phyloP scores from a whole-genome alignment of 352 stramenopile species.

The Nothophytophthora sp. region DNA sequence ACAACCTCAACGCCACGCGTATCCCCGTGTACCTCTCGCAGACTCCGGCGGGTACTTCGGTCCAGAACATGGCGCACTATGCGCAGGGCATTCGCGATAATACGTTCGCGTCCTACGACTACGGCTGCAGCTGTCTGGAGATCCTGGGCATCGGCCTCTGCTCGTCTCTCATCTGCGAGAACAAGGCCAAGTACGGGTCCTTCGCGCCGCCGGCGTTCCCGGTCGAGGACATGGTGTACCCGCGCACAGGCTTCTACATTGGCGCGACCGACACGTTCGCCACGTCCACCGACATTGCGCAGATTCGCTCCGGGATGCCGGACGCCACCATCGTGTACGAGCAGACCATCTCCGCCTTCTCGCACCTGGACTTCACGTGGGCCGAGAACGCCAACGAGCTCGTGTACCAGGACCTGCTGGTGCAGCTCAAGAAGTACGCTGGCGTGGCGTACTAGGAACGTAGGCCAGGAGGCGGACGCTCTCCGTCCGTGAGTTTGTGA shows the following conservation, averaged over 20 bases:
- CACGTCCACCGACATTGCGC: slow-evolving; percentile 27
- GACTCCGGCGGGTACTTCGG: slow-evolving; percentile 50
- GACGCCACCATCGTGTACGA: slow-evolving; percentile 38
- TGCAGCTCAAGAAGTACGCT: slow-evolving; percentile 42
- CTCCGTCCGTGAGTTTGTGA: neutral
- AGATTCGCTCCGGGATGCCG: slow-evolving; percentile 31
- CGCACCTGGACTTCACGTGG: slow-evolving; percentile 62
- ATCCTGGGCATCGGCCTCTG: slow-evolving; percentile 40
- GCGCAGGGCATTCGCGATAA: slow-evolving; percentile 53
- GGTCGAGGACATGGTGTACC: slow-evolving; percentile 21
- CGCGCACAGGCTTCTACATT: slow-evolving; percentile 43
- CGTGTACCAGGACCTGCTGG: slow-evolving; percentile 45
- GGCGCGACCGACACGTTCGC: slow-evolving; percentile 43
- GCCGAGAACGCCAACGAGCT: slow-evolving; percentile 35
- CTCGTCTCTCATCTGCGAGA: slow-evolving; percentile 43
- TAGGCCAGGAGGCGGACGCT: neutral
- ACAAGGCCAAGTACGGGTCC: slow-evolving; percentile 47
- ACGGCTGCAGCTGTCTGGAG: slow-evolving; percentile 42
- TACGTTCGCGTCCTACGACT: slow-evolving; percentile 56
- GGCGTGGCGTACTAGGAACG: slow-evolving; percentile 33
- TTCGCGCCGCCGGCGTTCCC: slow-evolving; percentile 36
- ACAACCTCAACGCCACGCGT: slow-evolving; percentile 47
- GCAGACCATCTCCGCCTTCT: slow-evolving; percentile 33
- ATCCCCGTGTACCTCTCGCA: slow-evolving; percentile 61
- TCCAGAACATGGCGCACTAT: slow-evolving; percentile 61